A percentile compares a stretch with the other conserved stretches of the same genome.
Conservation (phyloP, 306 rosid genomes). For the Rosa chinensis region DNA sequence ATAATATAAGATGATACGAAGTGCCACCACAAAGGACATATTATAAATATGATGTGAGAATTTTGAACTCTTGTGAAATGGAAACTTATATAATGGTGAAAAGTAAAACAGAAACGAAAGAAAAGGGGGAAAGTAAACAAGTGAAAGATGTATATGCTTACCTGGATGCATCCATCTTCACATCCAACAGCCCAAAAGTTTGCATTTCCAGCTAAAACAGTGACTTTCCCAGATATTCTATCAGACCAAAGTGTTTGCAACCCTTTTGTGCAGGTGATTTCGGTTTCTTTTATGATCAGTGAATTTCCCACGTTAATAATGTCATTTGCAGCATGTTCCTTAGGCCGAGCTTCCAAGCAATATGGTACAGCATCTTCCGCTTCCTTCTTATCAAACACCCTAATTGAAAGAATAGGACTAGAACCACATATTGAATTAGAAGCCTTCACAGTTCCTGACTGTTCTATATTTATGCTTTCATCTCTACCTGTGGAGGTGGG, state of each 20-base stretch:
- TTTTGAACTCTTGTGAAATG: background rate
- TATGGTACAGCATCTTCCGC: slow-evolving; percentile 61
- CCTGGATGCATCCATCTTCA: slow-evolving; percentile 98
- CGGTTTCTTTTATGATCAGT: slow-evolving; percentile 75
- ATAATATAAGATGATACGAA: background rate
- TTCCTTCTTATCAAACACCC: slow-evolving; percentile 79
- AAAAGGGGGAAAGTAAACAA: background rate
- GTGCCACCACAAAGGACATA: background rate
- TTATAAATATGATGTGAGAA: background rate
- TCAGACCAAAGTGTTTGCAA: slow-evolving; percentile 82
- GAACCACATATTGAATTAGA: slow-evolving; percentile 56
- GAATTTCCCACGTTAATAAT: slow-evolving; percentile 70
- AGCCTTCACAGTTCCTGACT: slow-evolving; percentile 50
- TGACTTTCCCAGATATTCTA: slow-evolving; percentile 85
- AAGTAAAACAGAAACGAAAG: background rate
- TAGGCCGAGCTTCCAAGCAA: slow-evolving; percentile 79
- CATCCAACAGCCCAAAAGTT: slow-evolving; percentile 97
- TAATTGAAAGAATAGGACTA: slow-evolving; percentile 60
- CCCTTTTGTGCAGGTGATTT: slow-evolving; percentile 71
- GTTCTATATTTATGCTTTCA: slow-evolving; percentile 64
- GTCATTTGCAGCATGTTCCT: slow-evolving; percentile 77
- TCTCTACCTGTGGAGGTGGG: slow-evolving; percentile 47
- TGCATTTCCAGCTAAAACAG: slow-evolving; percentile 89
- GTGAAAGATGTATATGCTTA: slow-evolving; percentile 23
- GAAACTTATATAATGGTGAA: background rate